Base-by-base conservation (phyloP, 768 basidiomycete species). In the Cubamyces lactineus region DNA sequence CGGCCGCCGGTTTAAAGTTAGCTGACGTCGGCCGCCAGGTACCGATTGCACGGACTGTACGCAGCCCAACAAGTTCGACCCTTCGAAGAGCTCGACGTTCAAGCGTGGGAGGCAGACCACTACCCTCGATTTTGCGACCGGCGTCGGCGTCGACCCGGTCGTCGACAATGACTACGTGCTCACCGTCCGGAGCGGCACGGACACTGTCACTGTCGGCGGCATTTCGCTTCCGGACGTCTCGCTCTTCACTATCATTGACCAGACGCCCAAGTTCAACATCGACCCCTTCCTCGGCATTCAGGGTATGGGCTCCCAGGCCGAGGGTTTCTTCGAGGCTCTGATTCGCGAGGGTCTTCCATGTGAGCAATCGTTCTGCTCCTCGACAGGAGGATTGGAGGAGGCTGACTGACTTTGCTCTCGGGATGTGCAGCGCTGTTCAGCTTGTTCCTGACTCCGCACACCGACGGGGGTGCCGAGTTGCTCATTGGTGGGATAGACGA, bases 211-310 rank as follows among this genome's bases (percentile, higher is more conserved):
- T 15, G 76, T 86, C 43, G 83, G 81, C 5, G 79, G 78, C 11
- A 72, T 84, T 17, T 68, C 68, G 7, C 78, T 77, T 5, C 66
- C 72, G 5, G 68, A 70, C 42, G 75, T 80, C 46, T 72, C 68
- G 43, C 71, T 86, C 17, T 83, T 80, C 69, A 77, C 83, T 28
- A 83, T 85, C 71, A 82, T 81, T 6, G 71, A 81, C 62, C 82
- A 86, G 71, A 85, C 84, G 0, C 72, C 78, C 1, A 75, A 76
- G 34, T 85, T 85, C 70, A 72, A 76, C 51, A 78, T 81, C 17
- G 80, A 85, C 71, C 83, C 82, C 7, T 85, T 83, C 77, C 80
- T 79, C 62, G 84, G 83, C 3, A 85, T 84, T 54, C 80, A 82
- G 71, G 84, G 84, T 57, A 80, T 85, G 79, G 75, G 79, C 51